Evolutionary conservation across 305 asterid genomes (phyloP).

Genomic region (Fraxinus sp.): DNA sequence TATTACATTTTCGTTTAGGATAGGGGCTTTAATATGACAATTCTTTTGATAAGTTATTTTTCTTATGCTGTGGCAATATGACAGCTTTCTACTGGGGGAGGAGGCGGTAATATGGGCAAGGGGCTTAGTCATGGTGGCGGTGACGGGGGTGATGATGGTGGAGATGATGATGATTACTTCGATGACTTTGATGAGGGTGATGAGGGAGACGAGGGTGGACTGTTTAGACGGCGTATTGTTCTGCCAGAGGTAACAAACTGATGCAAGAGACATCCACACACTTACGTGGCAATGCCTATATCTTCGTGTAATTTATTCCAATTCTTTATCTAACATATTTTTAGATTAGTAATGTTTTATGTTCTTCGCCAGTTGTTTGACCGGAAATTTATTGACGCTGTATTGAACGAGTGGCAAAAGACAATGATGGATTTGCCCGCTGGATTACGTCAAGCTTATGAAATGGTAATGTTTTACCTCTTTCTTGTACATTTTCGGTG

Average conservation of each 20-base stretch:
- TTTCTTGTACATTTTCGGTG: slow-evolving; percentile 11
- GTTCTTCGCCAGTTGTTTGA: slow-evolving; percentile 70
- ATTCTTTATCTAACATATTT: slow-evolving; percentile 2
- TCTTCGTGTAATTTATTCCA: background rate
- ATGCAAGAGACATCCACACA: slow-evolving; percentile 9
- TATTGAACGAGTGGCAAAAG: slow-evolving; percentile 95
- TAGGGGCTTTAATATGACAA: background rate
- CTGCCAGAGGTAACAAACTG: slow-evolving; percentile 70
- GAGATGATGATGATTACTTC: slow-evolving; percentile 96
- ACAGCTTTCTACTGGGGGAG: slow-evolving; percentile 89
- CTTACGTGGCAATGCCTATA: background rate
- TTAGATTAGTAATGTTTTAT: slow-evolving; percentile 21
- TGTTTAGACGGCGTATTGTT: slow-evolving; percentile 79
- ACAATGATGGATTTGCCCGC: slow-evolving; percentile 97
- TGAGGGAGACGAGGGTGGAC: slow-evolving; percentile 98
- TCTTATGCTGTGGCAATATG: slow-evolving; percentile 23
- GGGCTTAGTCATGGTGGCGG: slow-evolving; percentile 93
- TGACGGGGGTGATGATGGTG: slow-evolving; percentile 96
- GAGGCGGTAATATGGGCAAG: slow-evolving; percentile 92
- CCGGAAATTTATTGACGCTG: slow-evolving; percentile 90
- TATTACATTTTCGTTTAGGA: background rate
- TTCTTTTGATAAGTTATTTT: background rate
- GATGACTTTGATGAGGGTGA: slow-evolving; percentile 96
- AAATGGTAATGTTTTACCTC: slow-evolving; percentile 60
- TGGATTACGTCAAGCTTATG: slow-evolving; percentile 95